Percentiles rank a stretch among this genome's conserved stretches.
Evolutionary conservation across 495 filamentous ascomycete genomes (phyloP).

Genomic region (Neurospora sublineolata): DNA sequence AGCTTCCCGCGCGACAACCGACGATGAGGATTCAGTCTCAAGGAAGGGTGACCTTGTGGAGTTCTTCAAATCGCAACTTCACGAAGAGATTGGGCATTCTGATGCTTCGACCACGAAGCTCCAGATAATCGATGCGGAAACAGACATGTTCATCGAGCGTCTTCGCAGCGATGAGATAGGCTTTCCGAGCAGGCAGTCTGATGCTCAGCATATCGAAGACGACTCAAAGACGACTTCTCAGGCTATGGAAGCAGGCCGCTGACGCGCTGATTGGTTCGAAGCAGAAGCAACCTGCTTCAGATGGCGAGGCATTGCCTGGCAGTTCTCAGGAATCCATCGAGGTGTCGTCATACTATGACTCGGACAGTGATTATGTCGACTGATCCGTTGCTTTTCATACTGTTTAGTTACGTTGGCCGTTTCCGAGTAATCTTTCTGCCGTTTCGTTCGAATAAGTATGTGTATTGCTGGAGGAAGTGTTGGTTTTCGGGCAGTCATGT

Average conservation of each 20-base stretch:
- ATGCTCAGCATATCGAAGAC: neutral
- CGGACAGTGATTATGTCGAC: neutral
- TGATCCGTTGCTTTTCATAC: neutral
- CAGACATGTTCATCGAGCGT: constrained; percentile 5
- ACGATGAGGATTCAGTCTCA: neutral
- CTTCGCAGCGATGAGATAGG: neutral
- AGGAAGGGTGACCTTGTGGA: neutral
- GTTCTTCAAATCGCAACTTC: neutral
- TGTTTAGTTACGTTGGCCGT: neutral
- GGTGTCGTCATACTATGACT: neutral
- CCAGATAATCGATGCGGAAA: neutral
- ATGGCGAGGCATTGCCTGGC: neutral
- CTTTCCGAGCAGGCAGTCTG: neutral
- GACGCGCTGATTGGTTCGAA: neutral
- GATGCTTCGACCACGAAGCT: neutral
- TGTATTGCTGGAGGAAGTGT: neutral
- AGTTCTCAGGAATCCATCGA: neutral
- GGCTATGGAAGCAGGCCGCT: neutral
- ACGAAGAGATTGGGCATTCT: neutral
- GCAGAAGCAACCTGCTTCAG: neutral
- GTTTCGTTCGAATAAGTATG: neutral
- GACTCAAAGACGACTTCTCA: neutral
- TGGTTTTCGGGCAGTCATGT: neutral
- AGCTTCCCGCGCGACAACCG: neutral
- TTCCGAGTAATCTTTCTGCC: neutral